These are phyloP conservation scores for Didymosphaeria variabile DNA, from an alignment of 2,329 filamentous ascomycete species.

Conservation along the genomic window DNA sequence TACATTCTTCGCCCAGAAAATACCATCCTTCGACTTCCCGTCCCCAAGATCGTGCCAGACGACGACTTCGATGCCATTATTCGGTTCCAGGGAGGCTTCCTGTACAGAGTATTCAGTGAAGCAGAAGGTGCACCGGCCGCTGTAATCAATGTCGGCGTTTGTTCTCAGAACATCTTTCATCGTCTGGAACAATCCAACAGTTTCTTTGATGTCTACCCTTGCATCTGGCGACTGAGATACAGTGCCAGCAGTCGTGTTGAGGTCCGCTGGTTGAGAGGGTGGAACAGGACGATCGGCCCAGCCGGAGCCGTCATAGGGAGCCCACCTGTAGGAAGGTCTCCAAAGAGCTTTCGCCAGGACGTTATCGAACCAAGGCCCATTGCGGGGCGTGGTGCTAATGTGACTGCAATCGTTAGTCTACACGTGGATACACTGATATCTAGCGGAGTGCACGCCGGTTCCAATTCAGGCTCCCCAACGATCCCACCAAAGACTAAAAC, in stretches of 20 bases:
- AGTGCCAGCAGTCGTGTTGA: neutral
- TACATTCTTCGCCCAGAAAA: neutral
- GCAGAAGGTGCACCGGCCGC: constrained; percentile 6
- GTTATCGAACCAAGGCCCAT: neutral
- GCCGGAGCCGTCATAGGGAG: neutral
- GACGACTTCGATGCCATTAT: neutral
- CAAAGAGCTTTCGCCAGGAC: neutral
- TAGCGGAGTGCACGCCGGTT: too few species aligned
- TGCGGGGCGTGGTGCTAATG: neutral
- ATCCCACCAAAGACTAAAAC: neutral
- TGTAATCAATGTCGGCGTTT: neutral
- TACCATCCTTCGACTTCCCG: neutral
- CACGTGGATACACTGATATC: neutral
- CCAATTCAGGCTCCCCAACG: neutral
- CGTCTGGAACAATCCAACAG: neutral
- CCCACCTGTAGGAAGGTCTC: neutral
- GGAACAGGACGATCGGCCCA: neutral
- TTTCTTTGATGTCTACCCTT: neutral
- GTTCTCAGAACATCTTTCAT: neutral
- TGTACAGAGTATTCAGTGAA: constrained; percentile 1
- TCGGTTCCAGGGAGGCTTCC: neutral
- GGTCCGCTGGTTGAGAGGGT: neutral
- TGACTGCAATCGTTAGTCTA: neutral
- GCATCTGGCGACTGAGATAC: neutral
- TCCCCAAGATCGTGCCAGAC: constrained; percentile 8